Evolutionary conservation across 1,284 basidiomycete species (phyloP).

Genomic region (Leccinum griseonigrum): DNA sequence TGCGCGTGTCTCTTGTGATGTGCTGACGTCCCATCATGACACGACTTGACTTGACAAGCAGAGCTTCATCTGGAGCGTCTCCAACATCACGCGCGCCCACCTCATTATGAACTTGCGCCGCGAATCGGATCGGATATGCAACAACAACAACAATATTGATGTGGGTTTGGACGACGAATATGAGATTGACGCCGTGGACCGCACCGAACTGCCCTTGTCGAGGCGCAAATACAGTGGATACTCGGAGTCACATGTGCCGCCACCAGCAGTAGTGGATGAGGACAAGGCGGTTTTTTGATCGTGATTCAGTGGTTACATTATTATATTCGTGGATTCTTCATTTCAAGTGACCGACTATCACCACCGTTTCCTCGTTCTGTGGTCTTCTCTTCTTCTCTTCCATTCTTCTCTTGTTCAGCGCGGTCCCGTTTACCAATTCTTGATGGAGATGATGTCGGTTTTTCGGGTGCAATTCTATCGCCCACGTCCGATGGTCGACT

Average conservation of each 20-base stretch:
- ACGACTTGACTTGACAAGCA: neutral
- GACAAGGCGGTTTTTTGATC: neutral
- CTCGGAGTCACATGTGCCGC: neutral
- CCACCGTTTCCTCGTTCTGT: neutral
- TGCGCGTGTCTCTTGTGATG: conserved; percentile 19
- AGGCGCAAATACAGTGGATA: neutral
- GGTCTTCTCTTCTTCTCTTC: neutral
- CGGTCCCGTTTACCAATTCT: neutral
- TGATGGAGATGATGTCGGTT: neutral
- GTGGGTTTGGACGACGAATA: neutral
- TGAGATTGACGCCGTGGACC: neutral
- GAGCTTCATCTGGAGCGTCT: conserved; percentile 42
- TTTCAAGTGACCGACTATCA: neutral
- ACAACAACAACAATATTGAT: neutral
- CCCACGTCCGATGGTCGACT: neutral
- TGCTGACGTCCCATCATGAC: neutral
- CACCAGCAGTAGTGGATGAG: neutral
- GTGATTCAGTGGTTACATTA: neutral
- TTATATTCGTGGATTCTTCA: neutral
- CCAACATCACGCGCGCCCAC: conserved; percentile 37
- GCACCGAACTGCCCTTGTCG: conserved; percentile 11
- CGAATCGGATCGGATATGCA: neutral
- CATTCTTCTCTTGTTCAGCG: no score
- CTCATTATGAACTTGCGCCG: conserved; percentile 39
- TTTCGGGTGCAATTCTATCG: neutral